A percentile compares a stretch with the other conserved stretches of the same genome.
These are phyloP conservation scores for Chytriomyces sp. DNA, from an alignment of 192 early-diverging fungal species.

Conservation along the genomic window DNA sequence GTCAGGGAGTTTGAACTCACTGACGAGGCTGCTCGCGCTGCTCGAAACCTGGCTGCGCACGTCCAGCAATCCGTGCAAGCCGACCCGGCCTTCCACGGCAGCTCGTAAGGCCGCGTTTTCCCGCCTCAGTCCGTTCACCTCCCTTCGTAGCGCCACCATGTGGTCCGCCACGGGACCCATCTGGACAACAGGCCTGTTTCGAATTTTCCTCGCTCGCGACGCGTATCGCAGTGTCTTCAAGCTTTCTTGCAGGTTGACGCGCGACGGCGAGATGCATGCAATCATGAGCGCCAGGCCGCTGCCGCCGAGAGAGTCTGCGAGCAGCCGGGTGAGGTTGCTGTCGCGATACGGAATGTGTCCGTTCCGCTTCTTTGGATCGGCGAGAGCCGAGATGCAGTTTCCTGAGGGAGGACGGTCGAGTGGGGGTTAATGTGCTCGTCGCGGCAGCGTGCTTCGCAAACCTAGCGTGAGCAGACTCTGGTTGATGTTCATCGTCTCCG, in stretches of 20 bases:
- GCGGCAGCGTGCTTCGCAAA: slow-evolving; percentile 1
- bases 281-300: slow-evolving; percentile 62
- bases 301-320: slow-evolving; percentile 59
- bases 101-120: slow-evolving; percentile 44
- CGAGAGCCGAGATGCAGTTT: slow-evolving; percentile 56
- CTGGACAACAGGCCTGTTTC: slow-evolving; percentile 46
- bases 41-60: background rate
- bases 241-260: slow-evolving; percentile 69
- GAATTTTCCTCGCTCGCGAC: slow-evolving; percentile 44
- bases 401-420: slow-evolving; percentile 22
- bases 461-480: slow-evolving; percentile 59
- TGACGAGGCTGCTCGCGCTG: background rate
- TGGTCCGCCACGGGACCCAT: slow-evolving; percentile 44
- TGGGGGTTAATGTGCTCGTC: background rate
- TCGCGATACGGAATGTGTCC: slow-evolving; percentile 64
- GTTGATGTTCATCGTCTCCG: slow-evolving; percentile 59
- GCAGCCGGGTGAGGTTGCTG: slow-evolving; percentile 60
- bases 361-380: slow-evolving; percentile 42
- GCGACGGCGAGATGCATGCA: slow-evolving; percentile 80
- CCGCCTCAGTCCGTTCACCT: slow-evolving; percentile 39
- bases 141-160: slow-evolving; percentile 36
- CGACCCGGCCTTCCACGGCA: slow-evolving; percentile 7
- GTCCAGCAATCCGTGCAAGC: background rate
- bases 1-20: background rate
- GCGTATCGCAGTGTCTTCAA: slow-evolving; percentile 65